phyloP scores from a whole-genome alignment of 345 rosid species.

The Rhodomyrtus tomentosa region DNA sequence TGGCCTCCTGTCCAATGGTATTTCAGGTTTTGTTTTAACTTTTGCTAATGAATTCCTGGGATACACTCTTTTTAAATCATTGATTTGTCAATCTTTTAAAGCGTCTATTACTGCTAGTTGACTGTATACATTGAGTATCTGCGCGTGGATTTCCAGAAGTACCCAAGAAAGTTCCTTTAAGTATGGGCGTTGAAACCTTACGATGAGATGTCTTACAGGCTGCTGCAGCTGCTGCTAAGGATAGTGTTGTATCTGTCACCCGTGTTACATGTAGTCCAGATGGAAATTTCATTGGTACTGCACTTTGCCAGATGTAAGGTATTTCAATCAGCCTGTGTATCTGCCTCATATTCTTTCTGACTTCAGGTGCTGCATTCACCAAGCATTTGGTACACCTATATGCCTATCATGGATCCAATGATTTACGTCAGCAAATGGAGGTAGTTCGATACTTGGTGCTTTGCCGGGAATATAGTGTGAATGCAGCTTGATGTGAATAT shows the following conservation, averaged over 20 bases:
- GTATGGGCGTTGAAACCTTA: not conserved
- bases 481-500: not conserved
- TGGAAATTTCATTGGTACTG: constrained; percentile 24
- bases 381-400: constrained; percentile 20
- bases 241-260: constrained; percentile 34
- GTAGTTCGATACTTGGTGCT: constrained; percentile 1
- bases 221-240: constrained; percentile 24
- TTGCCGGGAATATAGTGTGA: not conserved
- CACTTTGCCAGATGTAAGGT: not conserved
- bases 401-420: constrained; percentile 10
- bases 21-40: constrained; percentile 40
- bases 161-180: not conserved
- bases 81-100: not conserved
- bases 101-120: not conserved
- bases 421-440: constrained; percentile 16
- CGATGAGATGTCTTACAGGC: not conserved
- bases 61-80: not conserved
- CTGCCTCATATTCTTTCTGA: not conserved
- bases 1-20: constrained; percentile 33
- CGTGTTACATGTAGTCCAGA: constrained; percentile 66
- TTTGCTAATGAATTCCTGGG: not conserved
- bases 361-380: constrained; percentile 22
- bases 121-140: not conserved
- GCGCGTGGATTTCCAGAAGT: not conserved
- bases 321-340: not conserved